phyloP scores from a whole-genome alignment of 306 rosid species.

The Betula pendula region DNA sequence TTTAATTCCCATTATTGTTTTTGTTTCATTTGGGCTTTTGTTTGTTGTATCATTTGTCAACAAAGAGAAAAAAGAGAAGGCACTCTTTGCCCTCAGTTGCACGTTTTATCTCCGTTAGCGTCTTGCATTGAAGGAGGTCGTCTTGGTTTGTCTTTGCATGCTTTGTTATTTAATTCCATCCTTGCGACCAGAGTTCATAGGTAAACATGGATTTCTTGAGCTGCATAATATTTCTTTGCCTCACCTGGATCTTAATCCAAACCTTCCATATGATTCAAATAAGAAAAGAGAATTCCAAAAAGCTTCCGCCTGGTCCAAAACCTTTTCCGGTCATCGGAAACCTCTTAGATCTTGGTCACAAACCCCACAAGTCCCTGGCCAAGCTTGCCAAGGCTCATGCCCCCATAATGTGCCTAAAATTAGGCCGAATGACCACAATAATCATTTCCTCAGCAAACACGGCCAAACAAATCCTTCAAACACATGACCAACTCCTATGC shows the following conservation, averaged over 20 bases:
- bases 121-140: too few species aligned
- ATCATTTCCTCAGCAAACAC: conserved; percentile 42
- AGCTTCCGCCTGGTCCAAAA: conserved; percentile 55
- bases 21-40: too few species aligned
- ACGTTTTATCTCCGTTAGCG: too few species aligned
- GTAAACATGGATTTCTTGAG: conserved; percentile 14
- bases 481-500: conserved; percentile 40
- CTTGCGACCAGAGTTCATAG: too few species aligned
- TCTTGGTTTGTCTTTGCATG: too few species aligned
- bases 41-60: too few species aligned
- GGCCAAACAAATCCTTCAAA: conserved; percentile 46
- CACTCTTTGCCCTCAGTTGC: too few species aligned
- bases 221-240: neutral
- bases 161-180: too few species aligned
- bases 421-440: conserved; percentile 48
- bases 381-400: conserved; percentile 38
- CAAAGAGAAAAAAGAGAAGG: too few species aligned
- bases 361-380: conserved; percentile 49
- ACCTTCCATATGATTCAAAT: conserved; percentile 3
- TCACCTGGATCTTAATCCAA: conserved; percentile 22
- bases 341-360: conserved; percentile 47
- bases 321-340: conserved; percentile 51
- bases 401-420: conserved; percentile 47
- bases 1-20: too few species aligned
- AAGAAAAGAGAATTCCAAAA: neutral